Evolutionary conservation across 768 basidiomycete genomes (phyloP).

Genomic region (Phaeotremella skinneri): DNA sequence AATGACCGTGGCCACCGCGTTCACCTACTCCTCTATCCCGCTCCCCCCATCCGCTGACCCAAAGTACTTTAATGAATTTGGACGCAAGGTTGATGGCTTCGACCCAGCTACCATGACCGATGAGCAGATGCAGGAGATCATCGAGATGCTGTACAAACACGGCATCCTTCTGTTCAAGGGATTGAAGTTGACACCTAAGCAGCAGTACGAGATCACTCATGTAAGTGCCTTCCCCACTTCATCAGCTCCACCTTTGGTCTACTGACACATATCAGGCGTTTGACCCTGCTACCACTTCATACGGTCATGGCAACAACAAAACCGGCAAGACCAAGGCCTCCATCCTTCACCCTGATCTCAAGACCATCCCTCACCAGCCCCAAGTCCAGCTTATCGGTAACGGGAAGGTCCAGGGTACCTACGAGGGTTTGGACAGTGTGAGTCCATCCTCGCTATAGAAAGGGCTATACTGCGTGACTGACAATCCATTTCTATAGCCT

Average conservation of each 20-base stretch:
- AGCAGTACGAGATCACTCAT: constrained; percentile 82
- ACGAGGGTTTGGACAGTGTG: constrained; percentile 70
- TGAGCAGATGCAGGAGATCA: constrained; percentile 65
- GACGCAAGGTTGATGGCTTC: constrained; percentile 71
- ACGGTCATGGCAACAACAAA: constrained; percentile 88
- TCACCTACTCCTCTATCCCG: constrained; percentile 58
- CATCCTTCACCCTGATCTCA: constrained; percentile 82
- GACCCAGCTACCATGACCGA: constrained; percentile 61
- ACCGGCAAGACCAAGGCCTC: constrained; percentile 70
- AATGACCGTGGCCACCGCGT: constrained; percentile 14
- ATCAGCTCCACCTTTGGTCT: constrained; percentile 2
- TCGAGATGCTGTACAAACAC: constrained; percentile 75
- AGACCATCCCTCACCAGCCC: constrained; percentile 81
- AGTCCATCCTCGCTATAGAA: constrained; percentile 12
- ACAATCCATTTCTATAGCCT: constrained; percentile 51
- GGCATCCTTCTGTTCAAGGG: constrained; percentile 72
- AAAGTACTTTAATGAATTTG: constrained; percentile 67
- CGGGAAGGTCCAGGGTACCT: constrained; percentile 66
- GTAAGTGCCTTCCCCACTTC: constrained; percentile 52
- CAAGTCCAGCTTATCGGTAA: constrained; percentile 93
- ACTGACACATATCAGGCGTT: constrained; percentile 61
- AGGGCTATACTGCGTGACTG: background rate
- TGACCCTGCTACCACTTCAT: constrained; percentile 63
- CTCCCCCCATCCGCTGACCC: constrained; percentile 71
- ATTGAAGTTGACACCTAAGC: constrained; percentile 67